A percentile compares a stretch with the other conserved stretches of the same genome.
Conservation (phyloP, 1,284 basidiomycete genomes). For the Sporisorium iseilematis-ciliati region DNA sequence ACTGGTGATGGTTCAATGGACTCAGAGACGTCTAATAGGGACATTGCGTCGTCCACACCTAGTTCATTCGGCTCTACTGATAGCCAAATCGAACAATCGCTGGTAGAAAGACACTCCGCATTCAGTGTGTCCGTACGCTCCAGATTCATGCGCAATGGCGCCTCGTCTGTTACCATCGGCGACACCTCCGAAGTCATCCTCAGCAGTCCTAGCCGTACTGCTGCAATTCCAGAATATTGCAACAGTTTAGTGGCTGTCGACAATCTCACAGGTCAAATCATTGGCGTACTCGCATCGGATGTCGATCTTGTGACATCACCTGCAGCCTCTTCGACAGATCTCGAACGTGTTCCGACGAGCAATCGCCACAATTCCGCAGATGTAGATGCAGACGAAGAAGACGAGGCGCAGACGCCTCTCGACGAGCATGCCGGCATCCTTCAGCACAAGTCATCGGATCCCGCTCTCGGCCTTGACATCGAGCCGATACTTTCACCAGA, state of each 20-base stretch:
- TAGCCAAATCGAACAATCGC: too few relatives aligned
- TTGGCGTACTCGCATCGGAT: conserved; percentile 52
- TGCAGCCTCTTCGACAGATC: background rate
- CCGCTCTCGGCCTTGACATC: conserved; percentile 1
- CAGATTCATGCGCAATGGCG: conserved; percentile 23
- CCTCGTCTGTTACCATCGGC: conserved; percentile 19
- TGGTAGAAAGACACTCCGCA: too few relatives aligned
- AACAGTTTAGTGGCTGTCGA: conserved; percentile 60
- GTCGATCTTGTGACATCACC: conserved; percentile 29
- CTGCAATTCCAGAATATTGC: conserved; percentile 29
- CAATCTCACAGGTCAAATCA: conserved; percentile 55
- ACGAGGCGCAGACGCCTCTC: conserved; percentile 28
- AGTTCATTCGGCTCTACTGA: too few relatives aligned
- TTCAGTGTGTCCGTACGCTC: too few relatives aligned
- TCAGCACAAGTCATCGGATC: background rate
- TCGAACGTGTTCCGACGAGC: background rate
- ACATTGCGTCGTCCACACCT: too few relatives aligned
- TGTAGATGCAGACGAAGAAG: conserved; percentile 11
- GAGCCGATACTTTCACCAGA: background rate
- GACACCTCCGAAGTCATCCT: conserved; percentile 15
- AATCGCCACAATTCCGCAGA: conserved; percentile 8
- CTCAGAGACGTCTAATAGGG: too few relatives aligned
- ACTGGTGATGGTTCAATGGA: too few relatives aligned
- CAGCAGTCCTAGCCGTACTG: conserved; percentile 5
- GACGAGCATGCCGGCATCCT: conserved; percentile 17